Conservation (phyloP, 2,329 filamentous ascomycete genomes). For the Aspergillus tanneri region DNA sequence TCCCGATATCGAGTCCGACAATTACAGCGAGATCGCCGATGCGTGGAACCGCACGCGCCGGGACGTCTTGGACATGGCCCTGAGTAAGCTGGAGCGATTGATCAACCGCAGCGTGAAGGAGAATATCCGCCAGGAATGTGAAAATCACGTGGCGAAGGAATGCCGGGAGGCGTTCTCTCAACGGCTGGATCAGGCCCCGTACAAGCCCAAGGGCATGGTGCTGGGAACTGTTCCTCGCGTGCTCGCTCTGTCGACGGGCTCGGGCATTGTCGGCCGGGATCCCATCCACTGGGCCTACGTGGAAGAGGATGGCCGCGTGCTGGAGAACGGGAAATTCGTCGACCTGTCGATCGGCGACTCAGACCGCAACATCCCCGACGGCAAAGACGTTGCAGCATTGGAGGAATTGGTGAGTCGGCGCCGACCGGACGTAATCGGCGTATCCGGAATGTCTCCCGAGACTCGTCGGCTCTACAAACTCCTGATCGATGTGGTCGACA, state of each 20-base stretch:
- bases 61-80: constrained; percentile 78
- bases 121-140: constrained; percentile 86
- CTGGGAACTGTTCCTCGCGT: constrained; percentile 85
- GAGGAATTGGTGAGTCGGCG: constrained; percentile 75
- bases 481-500: constrained; percentile 72
- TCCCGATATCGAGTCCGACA: constrained; percentile 86
- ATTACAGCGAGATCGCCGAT: constrained; percentile 90
- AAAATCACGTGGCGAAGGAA: constrained; percentile 83
- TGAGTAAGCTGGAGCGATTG: constrained; percentile 76
- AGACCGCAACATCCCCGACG: constrained; percentile 66
- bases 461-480: constrained; percentile 81
- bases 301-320: constrained; percentile 83
- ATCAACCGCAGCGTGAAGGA: constrained; percentile 94
- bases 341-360: constrained; percentile 68
- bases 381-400: constrained; percentile 66
- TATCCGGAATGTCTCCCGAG: constrained; percentile 86
- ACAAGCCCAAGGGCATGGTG: constrained; percentile 90
- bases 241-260: constrained; percentile 81
- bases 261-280: constrained; percentile 70
- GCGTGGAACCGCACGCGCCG: constrained; percentile 88
- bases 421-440: constrained; percentile 83
- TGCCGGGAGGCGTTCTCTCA: constrained; percentile 87
- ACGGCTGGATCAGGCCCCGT: constrained; percentile 91
- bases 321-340: constrained; percentile 83
- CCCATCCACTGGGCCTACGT: constrained; percentile 89